Evolutionary conservation across 805 yeast genomes (phyloP).

Genomic region (Nakazawaea sp.): DNA sequence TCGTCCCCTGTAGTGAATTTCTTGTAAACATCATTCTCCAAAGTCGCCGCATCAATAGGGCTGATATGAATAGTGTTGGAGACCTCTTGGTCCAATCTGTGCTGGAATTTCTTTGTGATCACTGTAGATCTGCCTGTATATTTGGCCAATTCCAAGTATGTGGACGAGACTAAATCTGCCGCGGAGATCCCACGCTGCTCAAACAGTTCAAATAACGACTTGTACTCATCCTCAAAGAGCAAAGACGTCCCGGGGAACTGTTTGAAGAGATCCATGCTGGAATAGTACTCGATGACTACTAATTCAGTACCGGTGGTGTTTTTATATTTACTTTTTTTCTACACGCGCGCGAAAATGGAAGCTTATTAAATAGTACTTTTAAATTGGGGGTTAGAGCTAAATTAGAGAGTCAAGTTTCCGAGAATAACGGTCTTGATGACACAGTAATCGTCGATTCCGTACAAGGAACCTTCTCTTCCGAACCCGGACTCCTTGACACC

Average conservation of each 20-base stretch:
- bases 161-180: background rate
- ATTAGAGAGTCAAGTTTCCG: slow-evolving; percentile 6
- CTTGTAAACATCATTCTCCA: slow-evolving; percentile 12
- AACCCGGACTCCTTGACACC: slow-evolving; percentile 76
- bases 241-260: slow-evolving; percentile 12
- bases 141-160: slow-evolving; percentile 2
- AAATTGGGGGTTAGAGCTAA: background rate
- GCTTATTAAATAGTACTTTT: no score
- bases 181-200: slow-evolving; percentile 4
- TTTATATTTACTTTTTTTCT: background rate
- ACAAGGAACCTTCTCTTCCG: slow-evolving; percentile 75
- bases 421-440: slow-evolving; percentile 48
- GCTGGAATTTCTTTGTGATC: slow-evolving; percentile 3
- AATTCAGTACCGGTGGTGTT: background rate
- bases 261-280: slow-evolving; percentile 12
- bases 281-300: background rate
- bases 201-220: slow-evolving; percentile 2
- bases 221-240: slow-evolving; percentile 10
- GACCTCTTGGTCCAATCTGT: slow-evolving; percentile 10
- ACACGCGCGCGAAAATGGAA: background rate
- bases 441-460: slow-evolving; percentile 70
- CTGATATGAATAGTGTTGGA: slow-evolving; percentile 3
- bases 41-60: slow-evolving; percentile 2
- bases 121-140: slow-evolving; percentile 6
- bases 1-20: slow-evolving; percentile 48